Evolutionary conservation across 306 rosid species (phyloP), one percentile per base, ranked within the genome.

Genomic region (Citrullus amarus): DNA sequence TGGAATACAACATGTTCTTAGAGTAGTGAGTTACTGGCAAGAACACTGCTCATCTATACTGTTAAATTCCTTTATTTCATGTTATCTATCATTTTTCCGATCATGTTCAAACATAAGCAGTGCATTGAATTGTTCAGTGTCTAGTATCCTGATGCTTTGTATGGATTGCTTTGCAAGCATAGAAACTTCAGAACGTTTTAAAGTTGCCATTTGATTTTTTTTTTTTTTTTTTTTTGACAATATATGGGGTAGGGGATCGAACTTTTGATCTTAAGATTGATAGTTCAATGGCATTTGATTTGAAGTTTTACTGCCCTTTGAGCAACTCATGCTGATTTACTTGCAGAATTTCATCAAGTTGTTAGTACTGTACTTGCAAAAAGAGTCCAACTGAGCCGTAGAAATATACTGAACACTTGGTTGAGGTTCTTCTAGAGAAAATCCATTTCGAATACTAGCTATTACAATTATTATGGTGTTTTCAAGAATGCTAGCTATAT

Each of bases 1-100:
- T 70, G 99, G 99, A 82, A 88, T 93, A 84, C 91, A 90, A 73
- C 97, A 89, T 44, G 97, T 93, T 84, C 80, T 87, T 82, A 88
- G 93, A 86, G 82, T 87, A 93, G 99, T 96, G 95, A 91, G 98
- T 87, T 88, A 81, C 85, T 86, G 79, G 78, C 43, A 51, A 65
- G 62, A 66, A n/a, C 18, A 74, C 78, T 32, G 61, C 62, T 73
- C 58, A 53, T 53, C 30, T 73, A 32, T 73, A 6, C 78, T 34
- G 63, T 68, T 68, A 70, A 44, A 70, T 43, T 46, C 16, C 6
- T 50, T 74, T 15, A 53, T 18, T 12, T 53, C 22, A 28, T 34
- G 25, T 38, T 56, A 16, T 32, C 48, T 18, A 32, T 16, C 62
- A 50, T 53, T 30, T 17, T 53, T 53, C n/a, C 32, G 2, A 48